Percentiles rank a stretch among this genome's conserved stretches.
Conservation (phyloP, 1,139 yeast genomes). For the Trichomonascaceae sp. region DNA sequence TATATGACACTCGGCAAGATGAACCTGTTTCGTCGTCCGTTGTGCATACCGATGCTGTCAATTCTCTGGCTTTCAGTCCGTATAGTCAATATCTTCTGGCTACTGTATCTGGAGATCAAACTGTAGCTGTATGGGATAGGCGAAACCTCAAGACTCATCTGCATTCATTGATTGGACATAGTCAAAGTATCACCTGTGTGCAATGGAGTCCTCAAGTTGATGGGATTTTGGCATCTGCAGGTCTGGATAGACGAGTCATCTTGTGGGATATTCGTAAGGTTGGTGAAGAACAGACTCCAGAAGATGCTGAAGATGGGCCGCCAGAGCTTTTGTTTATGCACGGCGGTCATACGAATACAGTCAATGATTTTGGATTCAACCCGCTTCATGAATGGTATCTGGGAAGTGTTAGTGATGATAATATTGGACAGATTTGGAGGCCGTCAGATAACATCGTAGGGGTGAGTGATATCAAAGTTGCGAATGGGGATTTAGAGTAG, state of each 20-base stretch:
- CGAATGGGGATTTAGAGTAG: slow-evolving; percentile 8
- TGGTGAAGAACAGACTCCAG: slow-evolving; percentile 38
- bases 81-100: slow-evolving; percentile 51
- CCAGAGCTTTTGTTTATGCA: slow-evolving; percentile 48
- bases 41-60: slow-evolving; percentile 44
- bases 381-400: slow-evolving; percentile 63
- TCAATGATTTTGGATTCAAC: slow-evolving; percentile 82
- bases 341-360: slow-evolving; percentile 85
- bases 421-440: slow-evolving; percentile 75
- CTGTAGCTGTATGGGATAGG: slow-evolving; percentile 62
- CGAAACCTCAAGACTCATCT: slow-evolving; percentile 37
- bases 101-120: slow-evolving; percentile 63
- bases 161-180: slow-evolving; percentile 44
- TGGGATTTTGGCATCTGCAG: slow-evolving; percentile 64
- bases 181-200: slow-evolving; percentile 58
- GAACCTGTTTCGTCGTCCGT: slow-evolving; percentile 22
- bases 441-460: slow-evolving; percentile 15
- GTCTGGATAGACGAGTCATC: slow-evolving; percentile 67
- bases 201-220: slow-evolving; percentile 72
- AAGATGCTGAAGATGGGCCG: slow-evolving; percentile 39
- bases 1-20: slow-evolving; percentile 60
- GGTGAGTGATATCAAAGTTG: not conserved
- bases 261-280: slow-evolving; percentile 57
- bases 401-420: slow-evolving; percentile 81
- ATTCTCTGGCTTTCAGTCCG: slow-evolving; percentile 60